phyloP scores from a whole-genome alignment of 2,329 filamentous ascomycete species.

The Penicillium glabrum region DNA sequence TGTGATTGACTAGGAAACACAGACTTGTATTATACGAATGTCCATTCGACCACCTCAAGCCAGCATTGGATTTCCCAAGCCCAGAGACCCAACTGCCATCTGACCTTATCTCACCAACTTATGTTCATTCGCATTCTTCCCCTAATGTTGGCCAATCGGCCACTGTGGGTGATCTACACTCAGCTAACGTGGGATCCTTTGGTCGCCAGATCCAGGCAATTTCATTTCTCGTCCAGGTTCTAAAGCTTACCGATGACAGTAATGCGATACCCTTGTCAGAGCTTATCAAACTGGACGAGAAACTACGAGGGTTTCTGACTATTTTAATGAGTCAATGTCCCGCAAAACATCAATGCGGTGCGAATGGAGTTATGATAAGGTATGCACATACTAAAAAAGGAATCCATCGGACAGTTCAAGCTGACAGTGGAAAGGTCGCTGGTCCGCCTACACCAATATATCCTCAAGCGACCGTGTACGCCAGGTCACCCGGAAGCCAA shows the following conservation, averaged over 20 bases:
- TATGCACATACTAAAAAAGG: not conserved
- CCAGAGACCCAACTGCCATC: not conserved
- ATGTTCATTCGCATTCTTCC: not conserved
- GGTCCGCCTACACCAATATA: not conserved
- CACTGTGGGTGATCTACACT: not conserved
- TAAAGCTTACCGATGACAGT: not conserved
- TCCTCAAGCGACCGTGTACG: not conserved
- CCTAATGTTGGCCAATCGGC: not conserved
- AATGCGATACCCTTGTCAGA: not conserved
- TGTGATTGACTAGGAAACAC: not conserved
- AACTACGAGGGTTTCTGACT: not conserved
- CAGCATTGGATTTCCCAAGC: not conserved
- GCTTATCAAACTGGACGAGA: not conserved
- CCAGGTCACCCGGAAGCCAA: not conserved
- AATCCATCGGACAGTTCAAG: not conserved
- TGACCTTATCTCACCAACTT: not conserved
- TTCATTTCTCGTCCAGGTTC: not conserved
- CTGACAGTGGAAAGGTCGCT: not conserved
- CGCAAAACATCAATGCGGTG: not conserved
- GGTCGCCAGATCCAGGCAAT: slow-evolving; percentile 2
- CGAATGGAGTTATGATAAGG: slow-evolving; percentile 2
- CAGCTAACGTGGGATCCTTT: not conserved
- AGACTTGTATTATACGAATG: not conserved
- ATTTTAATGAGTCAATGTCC: not conserved
- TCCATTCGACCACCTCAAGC: not conserved